Evolutionary conservation across 78 protist genomes (phyloP).

Genomic region (Dictyostelium intermedium): DNA sequence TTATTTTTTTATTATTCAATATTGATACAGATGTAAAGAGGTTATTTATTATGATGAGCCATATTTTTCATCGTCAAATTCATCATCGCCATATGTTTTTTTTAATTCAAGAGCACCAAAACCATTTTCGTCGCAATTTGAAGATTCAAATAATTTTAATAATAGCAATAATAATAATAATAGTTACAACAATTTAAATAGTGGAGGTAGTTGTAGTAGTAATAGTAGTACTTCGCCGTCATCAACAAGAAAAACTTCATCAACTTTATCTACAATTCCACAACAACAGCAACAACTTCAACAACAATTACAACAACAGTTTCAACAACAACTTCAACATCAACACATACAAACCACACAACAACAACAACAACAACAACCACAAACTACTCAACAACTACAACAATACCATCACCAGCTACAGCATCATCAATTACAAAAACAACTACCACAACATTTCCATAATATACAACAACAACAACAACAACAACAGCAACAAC

Average conservation of each 20-base stretch:
- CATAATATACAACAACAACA: background rate
- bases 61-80: conserved; percentile 18
- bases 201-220: conserved; percentile 1
- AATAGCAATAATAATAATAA: conserved; percentile 10
- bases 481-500: background rate
- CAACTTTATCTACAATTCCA: background rate
- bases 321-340: background rate
- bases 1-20: background rate
- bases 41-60: conserved; percentile 1
- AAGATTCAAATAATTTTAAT: background rate
- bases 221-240: background rate
- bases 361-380: background rate
- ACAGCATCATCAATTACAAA: background rate
- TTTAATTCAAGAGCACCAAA: background rate
- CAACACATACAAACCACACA: background rate
- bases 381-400: background rate
- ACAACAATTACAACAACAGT: background rate
- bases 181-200: background rate
- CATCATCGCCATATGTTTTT: conserved; percentile 21
- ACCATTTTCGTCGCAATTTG: background rate
- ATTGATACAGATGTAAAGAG: background rate
- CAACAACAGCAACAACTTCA: background rate
- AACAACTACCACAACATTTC: background rate
- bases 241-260: background rate
- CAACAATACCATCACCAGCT: background rate